Conservation (phyloP, 805 yeast species). For the Saccharomycopsis oosterbeekiorum region DNA sequence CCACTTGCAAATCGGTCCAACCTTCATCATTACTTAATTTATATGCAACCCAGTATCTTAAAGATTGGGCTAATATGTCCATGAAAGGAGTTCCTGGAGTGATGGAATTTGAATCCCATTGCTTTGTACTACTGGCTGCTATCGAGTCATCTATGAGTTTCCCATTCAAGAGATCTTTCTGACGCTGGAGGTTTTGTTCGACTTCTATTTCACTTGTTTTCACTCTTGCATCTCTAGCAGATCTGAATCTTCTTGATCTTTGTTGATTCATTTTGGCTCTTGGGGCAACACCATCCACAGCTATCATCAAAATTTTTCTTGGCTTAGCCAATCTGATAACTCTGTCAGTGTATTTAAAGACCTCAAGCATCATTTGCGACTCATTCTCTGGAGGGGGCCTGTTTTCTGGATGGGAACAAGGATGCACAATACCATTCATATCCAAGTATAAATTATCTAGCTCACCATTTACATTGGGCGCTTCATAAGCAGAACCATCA, state of each 20-base stretch:
- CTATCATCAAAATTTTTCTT: conserved; percentile 82
- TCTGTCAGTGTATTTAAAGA: conserved; percentile 85
- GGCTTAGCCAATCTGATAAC: conserved; percentile 93
- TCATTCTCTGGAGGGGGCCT: conserved; percentile 94
- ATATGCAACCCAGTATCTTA: conserved; percentile 88
- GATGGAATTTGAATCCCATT: conserved; percentile 94
- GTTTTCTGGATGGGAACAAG: conserved; percentile 97
- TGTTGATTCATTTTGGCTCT: conserved; percentile 98
- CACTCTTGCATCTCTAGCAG: conserved; percentile 83
- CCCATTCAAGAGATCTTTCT: conserved; percentile 40
- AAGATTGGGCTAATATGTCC: conserved; percentile 75
- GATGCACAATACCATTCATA: conserved; percentile 99
- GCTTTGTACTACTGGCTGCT: conserved; percentile 45
- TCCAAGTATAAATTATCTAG: conserved; percentile 87
- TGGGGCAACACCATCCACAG: conserved; percentile 99
- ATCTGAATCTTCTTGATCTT: conserved; percentile 83
- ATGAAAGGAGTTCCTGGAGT: conserved; percentile 99
- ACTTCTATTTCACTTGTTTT: conserved; percentile 61
- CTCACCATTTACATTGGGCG: conserved; percentile 92
- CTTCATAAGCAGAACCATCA: conserved; percentile 54
- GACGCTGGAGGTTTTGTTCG: conserved; percentile 35
- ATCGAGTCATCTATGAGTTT: conserved; percentile 68
- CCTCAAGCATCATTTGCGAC: conserved; percentile 92
- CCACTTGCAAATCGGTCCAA: conserved; percentile 83
- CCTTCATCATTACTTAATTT: conserved; percentile 85